phyloP scores from a whole-genome alignment of 2,329 filamentous ascomycete species.

The Aspergillus spinulosporus region DNA sequence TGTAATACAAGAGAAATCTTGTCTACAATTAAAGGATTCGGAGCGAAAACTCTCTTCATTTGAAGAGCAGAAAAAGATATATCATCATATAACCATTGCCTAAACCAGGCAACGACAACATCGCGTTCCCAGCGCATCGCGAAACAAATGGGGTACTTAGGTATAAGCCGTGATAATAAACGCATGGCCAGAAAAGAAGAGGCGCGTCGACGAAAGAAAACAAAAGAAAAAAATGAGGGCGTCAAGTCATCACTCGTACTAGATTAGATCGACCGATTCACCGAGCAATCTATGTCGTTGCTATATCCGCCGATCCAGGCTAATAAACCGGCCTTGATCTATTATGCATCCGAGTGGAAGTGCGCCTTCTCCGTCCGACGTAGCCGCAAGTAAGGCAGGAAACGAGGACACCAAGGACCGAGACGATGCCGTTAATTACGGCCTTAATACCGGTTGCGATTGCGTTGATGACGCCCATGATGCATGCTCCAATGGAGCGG shows the following conservation, averaged over 20 bases:
- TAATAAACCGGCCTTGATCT: conserved; percentile 7
- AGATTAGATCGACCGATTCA: background rate
- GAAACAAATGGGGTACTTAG: background rate
- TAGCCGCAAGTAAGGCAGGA: conserved; percentile 58
- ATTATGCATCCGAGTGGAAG: conserved; percentile 17
- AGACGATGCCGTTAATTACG: conserved; percentile 67
- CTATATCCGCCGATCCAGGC: background rate
- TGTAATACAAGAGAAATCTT: background rate
- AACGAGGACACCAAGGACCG: conserved; percentile 66
- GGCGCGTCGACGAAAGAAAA: background rate
- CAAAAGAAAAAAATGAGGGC: background rate
- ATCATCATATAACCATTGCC: background rate
- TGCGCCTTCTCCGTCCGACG: conserved; percentile 31
- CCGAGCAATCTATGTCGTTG: background rate
- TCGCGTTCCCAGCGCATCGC: background rate
- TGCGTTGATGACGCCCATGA: conserved; percentile 69
- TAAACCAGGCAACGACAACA: background rate
- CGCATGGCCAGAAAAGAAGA: background rate
- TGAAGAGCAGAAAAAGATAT: background rate
- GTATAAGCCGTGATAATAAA: background rate
- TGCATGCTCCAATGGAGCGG: conserved; percentile 63
- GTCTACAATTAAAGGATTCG: background rate
- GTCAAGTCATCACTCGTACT: conserved; percentile 7
- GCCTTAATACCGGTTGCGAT: conserved; percentile 65
- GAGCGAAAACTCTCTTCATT: background rate